These are phyloP conservation scores for Oryza glumipatula DNA, from an alignment of 176 grass and related monocot species.

Conservation along the genomic window DNA sequence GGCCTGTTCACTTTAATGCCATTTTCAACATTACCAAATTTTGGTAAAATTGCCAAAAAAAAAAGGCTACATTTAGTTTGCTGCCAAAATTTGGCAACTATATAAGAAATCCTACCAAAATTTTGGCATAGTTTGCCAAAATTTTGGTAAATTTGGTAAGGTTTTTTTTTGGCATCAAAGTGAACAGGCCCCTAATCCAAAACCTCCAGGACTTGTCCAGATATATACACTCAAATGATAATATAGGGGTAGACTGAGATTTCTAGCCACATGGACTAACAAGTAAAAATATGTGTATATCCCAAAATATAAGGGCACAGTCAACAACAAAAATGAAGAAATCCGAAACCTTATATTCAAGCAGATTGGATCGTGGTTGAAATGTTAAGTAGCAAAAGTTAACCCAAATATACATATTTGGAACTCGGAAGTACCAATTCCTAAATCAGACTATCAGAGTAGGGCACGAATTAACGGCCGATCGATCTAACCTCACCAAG, in stretches of 20 bases:
- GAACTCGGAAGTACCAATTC: not conserved
- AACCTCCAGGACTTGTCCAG: not conserved
- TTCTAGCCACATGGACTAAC: not conserved
- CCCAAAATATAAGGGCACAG: not conserved
- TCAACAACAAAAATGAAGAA: not conserved
- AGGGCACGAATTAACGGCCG: not conserved
- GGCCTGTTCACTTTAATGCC: too few species aligned
- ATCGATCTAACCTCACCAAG: not conserved
- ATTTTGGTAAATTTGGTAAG: too few species aligned
- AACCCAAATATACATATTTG: not conserved
- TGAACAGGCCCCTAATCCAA: not conserved
- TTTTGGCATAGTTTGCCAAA: too few species aligned
- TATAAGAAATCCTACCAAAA: too few species aligned
- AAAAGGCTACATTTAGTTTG: too few species aligned
- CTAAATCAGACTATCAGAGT: not conserved
- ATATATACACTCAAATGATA: not conserved
- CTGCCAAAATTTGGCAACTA: too few species aligned
- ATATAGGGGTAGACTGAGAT: not conserved
- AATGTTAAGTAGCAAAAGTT: not conserved
- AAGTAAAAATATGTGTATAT: not conserved
- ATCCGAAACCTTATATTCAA: not conserved
- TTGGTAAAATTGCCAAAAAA: too few species aligned
- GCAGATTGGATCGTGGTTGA: not conserved
- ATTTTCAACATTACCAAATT: too few species aligned
- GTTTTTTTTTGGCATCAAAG: too few species aligned